Evolutionary conservation across 495 filamentous ascomycete species (phyloP).

Genomic region (Aspergillus panamensis): DNA sequence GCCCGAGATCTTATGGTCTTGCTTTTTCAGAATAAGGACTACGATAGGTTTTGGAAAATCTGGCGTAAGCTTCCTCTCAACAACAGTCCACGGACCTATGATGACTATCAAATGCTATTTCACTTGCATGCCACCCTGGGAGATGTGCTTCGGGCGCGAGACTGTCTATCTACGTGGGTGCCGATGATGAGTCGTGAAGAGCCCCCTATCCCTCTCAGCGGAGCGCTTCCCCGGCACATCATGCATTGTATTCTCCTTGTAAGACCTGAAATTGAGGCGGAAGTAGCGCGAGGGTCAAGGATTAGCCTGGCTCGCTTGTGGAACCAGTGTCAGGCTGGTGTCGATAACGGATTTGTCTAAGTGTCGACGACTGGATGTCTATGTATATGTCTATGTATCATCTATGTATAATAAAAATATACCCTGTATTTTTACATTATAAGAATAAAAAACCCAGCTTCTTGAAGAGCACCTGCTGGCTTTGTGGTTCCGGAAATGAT

Average conservation of each 20-base stretch:
- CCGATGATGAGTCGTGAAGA: slow-evolving; percentile 58
- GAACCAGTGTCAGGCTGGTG: slow-evolving; percentile 26
- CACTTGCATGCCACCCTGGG: slow-evolving; percentile 44
- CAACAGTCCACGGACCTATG: slow-evolving; percentile 45
- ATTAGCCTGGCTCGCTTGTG: slow-evolving; percentile 29
- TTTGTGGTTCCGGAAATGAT: not conserved
- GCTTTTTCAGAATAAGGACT: slow-evolving; percentile 38
- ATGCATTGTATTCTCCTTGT: slow-evolving; percentile 51
- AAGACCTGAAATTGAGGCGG: slow-evolving; percentile 43
- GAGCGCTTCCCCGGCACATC: slow-evolving; percentile 39
- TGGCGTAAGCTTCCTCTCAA: slow-evolving; percentile 56
- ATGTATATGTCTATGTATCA: not conserved
- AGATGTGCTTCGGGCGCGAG: slow-evolving; percentile 44
- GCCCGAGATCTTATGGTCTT: slow-evolving; percentile 48
- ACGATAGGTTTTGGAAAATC: slow-evolving; percentile 56
- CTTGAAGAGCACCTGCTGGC: not conserved
- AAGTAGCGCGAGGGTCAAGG: slow-evolving; percentile 19
- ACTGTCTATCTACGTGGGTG: slow-evolving; percentile 48
- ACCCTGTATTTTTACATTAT: not conserved
- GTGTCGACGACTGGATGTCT: not conserved
- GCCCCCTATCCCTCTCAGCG: slow-evolving; percentile 45
- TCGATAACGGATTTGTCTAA: not conserved
- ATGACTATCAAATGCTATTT: slow-evolving; percentile 58
- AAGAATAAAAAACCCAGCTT: not conserved
- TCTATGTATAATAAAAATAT: slow-evolving; percentile 1